Base-by-base conservation (phyloP, 441 rosid genomes). In the Gossypium davidsonii region DNA sequence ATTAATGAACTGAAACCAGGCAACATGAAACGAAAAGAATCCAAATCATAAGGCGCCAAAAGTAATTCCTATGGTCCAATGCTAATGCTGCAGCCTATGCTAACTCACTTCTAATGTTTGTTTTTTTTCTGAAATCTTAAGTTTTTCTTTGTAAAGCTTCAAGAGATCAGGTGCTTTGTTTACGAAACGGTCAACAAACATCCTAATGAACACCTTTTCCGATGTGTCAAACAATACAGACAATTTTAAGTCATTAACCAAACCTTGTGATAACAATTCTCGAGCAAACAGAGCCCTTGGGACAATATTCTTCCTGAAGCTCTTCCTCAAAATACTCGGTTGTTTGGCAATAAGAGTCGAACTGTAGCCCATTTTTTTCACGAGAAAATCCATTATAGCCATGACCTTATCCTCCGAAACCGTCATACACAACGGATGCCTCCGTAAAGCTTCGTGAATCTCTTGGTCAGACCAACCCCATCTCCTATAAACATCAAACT, bases 391-490 rank as follows among this genome's bases (percentile, higher is more conserved):
- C 80, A 74, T 77, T 0, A 6, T 34, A 1, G 6, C 46, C 62
- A 21, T 44, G 18, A 76, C 49, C 23, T 79, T 77, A 12, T 66
- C 39, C 75, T 70, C 73, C 15, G 83, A 80, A 5, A 58, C 1
- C 52, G 6, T 5, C 17, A 76, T 9, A 42, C 59, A 77, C 28
- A 1, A 0, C 1, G 83, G 83, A 18, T 10, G 17, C 73, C 59
- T 80, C 7, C 49, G 14, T 20, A 77, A 71, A 20, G 74, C 72
- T 9, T 17, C n/a, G 7, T 9, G 20, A 63, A 37, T 76, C 20
- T 76, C 78, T 52, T 77, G 67, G 12, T 67, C 70, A 10, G 82
- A 79, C 76, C 74, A 79, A 72, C 83, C 87, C 53, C 73, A 79
- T 66, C 63, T 67, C 67, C 15, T 28, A 55, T 37, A 78, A 18